Percentiles rank a stretch among this genome's conserved stretches.
phyloP scores from a whole-genome alignment of 2,329 filamentous ascomycete species.

The Penicillium sp. region DNA sequence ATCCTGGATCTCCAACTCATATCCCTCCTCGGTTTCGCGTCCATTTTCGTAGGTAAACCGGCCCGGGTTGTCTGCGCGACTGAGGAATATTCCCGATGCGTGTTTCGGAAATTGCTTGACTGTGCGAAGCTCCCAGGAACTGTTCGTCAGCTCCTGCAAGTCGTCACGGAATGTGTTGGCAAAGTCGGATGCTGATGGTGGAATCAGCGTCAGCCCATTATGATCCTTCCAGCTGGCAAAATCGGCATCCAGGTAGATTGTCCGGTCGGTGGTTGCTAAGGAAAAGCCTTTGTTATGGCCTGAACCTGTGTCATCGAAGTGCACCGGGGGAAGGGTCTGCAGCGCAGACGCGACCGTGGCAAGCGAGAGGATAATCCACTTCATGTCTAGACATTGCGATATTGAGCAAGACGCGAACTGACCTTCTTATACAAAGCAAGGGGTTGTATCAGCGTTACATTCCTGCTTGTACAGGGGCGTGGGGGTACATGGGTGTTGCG shows the following conservation, averaged over 20 bases:
- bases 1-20: constrained; percentile 41
- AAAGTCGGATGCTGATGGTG: constrained; percentile 50
- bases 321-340: constrained; percentile 40
- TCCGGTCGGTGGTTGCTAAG: constrained; percentile 4
- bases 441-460: constrained; percentile 15
- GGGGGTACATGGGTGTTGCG: background rate
- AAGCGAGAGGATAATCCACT: constrained; percentile 8
- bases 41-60: constrained; percentile 49
- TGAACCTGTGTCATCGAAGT: constrained; percentile 28
- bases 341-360: constrained; percentile 28
- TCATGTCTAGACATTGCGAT: constrained; percentile 6
- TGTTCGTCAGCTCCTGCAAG: constrained; percentile 40
- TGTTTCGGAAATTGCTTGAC: constrained; percentile 34
- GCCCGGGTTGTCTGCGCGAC: constrained; percentile 17
- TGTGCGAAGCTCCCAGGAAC: constrained; percentile 41
- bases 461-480: constrained; percentile 1
- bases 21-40: constrained; percentile 48
- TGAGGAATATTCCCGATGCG: constrained; percentile 45
- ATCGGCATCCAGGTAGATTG: constrained; percentile 38
- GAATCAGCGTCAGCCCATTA: constrained; percentile 51
- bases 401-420: background rate
- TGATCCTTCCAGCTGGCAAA: constrained; percentile 43
- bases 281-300: constrained; percentile 16
- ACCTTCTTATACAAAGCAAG: background rate
- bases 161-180: constrained; percentile 48